These are phyloP conservation scores for Rhypophila decipiens DNA, from an alignment of 495 filamentous ascomycete genomes.

Conservation along the genomic window DNA sequence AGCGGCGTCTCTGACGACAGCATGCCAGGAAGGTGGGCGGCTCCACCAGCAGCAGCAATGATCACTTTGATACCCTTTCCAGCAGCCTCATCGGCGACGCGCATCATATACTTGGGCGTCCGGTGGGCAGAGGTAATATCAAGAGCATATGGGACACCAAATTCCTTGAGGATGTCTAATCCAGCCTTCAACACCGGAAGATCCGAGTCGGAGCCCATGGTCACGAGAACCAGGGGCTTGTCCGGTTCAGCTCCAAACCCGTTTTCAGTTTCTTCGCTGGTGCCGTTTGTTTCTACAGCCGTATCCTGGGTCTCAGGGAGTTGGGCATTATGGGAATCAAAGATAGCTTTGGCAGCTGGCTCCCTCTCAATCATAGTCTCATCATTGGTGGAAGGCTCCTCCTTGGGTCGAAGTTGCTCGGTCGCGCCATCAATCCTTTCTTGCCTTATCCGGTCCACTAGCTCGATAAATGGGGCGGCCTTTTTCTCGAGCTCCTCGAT, in stretches of 20 bases:
- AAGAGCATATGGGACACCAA: slow-evolving; percentile 67
- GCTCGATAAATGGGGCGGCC: slow-evolving; percentile 59
- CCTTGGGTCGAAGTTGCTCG: slow-evolving; percentile 19
- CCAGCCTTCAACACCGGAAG: slow-evolving; percentile 71
- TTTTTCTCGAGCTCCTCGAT: slow-evolving; percentile 66
- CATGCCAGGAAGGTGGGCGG: slow-evolving; percentile 92
- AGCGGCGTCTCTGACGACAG: slow-evolving; percentile 76
- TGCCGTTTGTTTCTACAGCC: neutral
- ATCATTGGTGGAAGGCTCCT: slow-evolving; percentile 4
- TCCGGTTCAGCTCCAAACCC: slow-evolving; percentile 6
- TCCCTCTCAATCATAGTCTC: neutral
- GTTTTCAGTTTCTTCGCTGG: neutral
- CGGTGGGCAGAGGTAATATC: slow-evolving; percentile 93
- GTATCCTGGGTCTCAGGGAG: neutral
- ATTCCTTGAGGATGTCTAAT: slow-evolving; percentile 66
- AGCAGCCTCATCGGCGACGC: slow-evolving; percentile 64
- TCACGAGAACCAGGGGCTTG: slow-evolving; percentile 64
- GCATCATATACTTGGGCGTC: slow-evolving; percentile 76
- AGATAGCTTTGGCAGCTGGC: neutral
- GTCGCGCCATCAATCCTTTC: slow-evolving; percentile 38
- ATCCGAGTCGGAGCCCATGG: slow-evolving; percentile 96
- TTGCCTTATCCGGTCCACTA: slow-evolving; percentile 58
- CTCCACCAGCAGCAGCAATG: slow-evolving; percentile 90
- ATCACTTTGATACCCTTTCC: slow-evolving; percentile 75
- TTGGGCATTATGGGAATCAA: neutral